phyloP scores from a whole-genome alignment of 176 grass and related monocot genomes.

The Aegilops longissima region DNA sequence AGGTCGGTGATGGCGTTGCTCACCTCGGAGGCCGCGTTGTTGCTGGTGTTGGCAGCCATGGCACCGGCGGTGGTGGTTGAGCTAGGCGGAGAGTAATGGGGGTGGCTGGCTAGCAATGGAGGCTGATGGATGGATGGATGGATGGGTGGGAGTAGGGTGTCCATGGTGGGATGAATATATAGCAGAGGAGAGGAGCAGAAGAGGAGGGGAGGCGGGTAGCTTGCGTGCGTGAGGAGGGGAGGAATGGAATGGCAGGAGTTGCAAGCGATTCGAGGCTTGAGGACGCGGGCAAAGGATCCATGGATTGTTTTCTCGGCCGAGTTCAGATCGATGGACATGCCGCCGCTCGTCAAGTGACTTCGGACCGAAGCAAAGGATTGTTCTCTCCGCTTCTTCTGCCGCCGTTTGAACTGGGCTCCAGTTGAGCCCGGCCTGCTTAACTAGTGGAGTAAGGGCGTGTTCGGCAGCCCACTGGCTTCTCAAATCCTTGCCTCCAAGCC shows the following conservation, averaged over 20 bases:
- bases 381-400: neutral
- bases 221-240: neutral
- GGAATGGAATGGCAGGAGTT: neutral
- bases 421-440: neutral
- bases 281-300: conserved; percentile 31
- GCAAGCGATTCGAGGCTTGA: conserved; percentile 38
- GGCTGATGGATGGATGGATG: neutral
- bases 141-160: neutral
- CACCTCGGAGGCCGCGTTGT: conserved; percentile 30
- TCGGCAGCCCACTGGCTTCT: no score
- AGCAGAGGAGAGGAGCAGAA: neutral
- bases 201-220: neutral
- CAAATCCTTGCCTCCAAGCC: no score
- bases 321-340: neutral
- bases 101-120: neutral
- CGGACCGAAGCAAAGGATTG: neutral
- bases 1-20: conserved; percentile 48
- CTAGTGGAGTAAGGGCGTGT: no score
- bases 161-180: neutral
- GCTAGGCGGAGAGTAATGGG: neutral
- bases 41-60: no score
- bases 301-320: neutral
- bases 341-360: neutral
- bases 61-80: no score
- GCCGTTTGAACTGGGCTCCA: neutral